Base-by-base conservation (phyloP, 2,329 filamentous ascomycete genomes). In the Aspergillus udagawae region DNA sequence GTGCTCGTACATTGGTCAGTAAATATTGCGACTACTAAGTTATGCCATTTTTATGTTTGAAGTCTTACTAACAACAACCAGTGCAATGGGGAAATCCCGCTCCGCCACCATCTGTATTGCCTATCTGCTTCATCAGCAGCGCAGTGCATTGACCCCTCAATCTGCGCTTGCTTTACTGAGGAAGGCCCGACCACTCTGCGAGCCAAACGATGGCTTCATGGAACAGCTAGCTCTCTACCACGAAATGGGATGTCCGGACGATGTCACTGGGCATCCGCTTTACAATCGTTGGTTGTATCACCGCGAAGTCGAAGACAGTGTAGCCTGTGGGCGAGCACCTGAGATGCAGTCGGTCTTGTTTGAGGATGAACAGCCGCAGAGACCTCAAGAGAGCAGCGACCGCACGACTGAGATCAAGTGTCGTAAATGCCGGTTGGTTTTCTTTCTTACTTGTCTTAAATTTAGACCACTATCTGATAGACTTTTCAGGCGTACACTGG, bases 71-170 rank as follows among this genome's bases (percentile, higher is more conserved):
- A 61, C 51, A 23, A 10, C 23, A 25, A 47, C 76, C 52, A 96
- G 94, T 81, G 93, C 92, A 23, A 96, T 96, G 86, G 94, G 94
- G 53, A 96, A 95, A 77, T 97, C 92, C 35, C 90, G 94, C 58
- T 97, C 93, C 50, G 90, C 93, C 63, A 88, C 91, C 32, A 85
- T 90, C 63, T 83, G 91, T 54, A 83, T 95, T 57, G 93, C 94
- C 60, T 97, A 92, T 74, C 80, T 97, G 52, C 88, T 97, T 73
- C 80, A 82, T 62, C 66, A 61, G 53, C 67, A 75, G 62, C 86
- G 84, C 74, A 83, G 83, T 65, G 81, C 85, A 64, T 76, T 83
- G 64, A 79, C 77, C 63, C 78, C 82, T 56, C 72, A 79, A 63
- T 85, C 89, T 49, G 92, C 92, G 2, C 78, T 97, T 51, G 79